These are phyloP conservation scores for Penicillium brevicompactum DNA, from an alignment of 2,329 filamentous ascomycete species.

Conservation along the genomic window DNA sequence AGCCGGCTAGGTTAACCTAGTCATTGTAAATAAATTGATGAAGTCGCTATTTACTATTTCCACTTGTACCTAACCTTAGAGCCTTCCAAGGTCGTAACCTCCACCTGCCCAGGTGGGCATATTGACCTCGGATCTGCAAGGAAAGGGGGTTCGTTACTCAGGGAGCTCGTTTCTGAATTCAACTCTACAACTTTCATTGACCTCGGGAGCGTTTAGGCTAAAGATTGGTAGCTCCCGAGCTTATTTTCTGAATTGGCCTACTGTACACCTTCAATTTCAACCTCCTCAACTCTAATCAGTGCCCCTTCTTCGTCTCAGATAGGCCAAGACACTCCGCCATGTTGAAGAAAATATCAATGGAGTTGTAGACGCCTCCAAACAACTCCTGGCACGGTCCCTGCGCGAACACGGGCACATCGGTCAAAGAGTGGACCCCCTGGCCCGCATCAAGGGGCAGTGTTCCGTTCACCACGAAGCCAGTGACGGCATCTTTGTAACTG, in stretches of 20 bases:
- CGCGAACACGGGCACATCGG: conserved; percentile 77
- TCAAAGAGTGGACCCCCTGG: conserved; percentile 75
- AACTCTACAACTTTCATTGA: not conserved
- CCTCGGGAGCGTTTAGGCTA: not conserved
- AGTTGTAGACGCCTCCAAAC: conserved; percentile 58
- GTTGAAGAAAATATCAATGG: conserved; percentile 44
- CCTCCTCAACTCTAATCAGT: not conserved
- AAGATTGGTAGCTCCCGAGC: not conserved
- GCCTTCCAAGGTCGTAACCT: not conserved
- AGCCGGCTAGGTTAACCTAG: conserved; percentile 3
- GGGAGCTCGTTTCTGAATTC: not conserved
- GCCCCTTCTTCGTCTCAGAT: conserved; percentile 22
- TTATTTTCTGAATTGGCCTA: not conserved
- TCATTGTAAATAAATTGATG: conserved; percentile 19
- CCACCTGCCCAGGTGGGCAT: too few relatives aligned
- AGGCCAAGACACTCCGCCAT: conserved; percentile 45
- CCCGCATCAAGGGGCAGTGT: conserved; percentile 65
- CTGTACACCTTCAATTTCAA: not conserved
- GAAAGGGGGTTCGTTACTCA: not conserved
- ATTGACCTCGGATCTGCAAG: not conserved
- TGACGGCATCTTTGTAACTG: conserved; percentile 66
- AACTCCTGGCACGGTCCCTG: conserved; percentile 76
- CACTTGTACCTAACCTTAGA: not conserved
- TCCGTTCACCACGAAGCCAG: conserved; percentile 74
- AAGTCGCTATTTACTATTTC: not conserved